phyloP scores from a whole-genome alignment of 305 asterid genomes.

The Fraxinus sp. region DNA sequence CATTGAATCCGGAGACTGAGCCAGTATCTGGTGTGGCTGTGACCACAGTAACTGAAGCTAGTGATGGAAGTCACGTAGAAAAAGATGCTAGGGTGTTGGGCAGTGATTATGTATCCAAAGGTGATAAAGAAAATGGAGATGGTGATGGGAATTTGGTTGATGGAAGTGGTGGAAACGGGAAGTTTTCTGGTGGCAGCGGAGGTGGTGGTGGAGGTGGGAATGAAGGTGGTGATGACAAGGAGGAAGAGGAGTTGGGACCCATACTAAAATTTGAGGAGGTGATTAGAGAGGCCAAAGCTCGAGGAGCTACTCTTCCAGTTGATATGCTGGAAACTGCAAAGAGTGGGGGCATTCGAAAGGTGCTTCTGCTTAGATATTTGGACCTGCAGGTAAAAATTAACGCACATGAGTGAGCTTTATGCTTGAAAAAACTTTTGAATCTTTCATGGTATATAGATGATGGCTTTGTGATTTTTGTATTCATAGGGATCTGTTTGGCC shows the following conservation, averaged over 20 bases:
- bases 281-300: constrained; percentile 64
- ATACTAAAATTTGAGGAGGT: constrained; percentile 84
- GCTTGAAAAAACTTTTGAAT: not conserved
- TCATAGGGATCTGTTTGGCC: constrained; percentile 75
- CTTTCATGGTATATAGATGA: constrained; percentile 9
- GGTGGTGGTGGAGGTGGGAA: constrained; percentile 44
- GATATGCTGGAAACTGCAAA: constrained; percentile 96
- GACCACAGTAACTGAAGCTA: constrained; percentile 29
- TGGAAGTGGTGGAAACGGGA: constrained; percentile 66
- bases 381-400: constrained; percentile 69
- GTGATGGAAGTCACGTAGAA: constrained; percentile 22
- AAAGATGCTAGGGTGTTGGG: constrained; percentile 35
- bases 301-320: constrained; percentile 78
- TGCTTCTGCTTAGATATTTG: constrained; percentile 70
- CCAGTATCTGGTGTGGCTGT: constrained; percentile 37
- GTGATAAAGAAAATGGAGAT: constrained; percentile 31
- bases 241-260: constrained; percentile 82
- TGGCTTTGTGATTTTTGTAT: constrained; percentile 24
- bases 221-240: constrained; percentile 47
- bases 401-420: not conserved
- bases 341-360: constrained; percentile 64
- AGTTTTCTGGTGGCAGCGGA: constrained; percentile 32
- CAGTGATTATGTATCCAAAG: constrained; percentile 19
- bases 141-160: constrained; percentile 35
- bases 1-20: constrained; percentile 39